These are phyloP conservation scores for Neurospora terricola DNA, from an alignment of 495 filamentous ascomycete species.

Conservation along the genomic window DNA sequence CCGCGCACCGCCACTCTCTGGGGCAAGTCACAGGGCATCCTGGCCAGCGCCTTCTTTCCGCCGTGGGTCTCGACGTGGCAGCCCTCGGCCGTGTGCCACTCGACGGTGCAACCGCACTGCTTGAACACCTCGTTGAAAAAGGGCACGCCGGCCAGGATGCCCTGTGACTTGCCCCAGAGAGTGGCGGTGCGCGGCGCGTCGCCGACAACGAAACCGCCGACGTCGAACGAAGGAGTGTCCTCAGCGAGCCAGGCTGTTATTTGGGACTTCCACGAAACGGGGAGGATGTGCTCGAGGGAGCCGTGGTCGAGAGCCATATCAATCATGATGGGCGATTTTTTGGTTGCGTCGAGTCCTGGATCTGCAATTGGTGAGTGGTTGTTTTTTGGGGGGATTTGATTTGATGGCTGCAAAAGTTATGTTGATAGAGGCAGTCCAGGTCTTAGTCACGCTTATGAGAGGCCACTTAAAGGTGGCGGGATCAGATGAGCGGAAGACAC, in stretches of 20 bases:
- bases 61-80: conserved; percentile 40
- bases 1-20: conserved; percentile 78
- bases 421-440: background rate
- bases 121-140: conserved; percentile 93
- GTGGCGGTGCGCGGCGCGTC: conserved; percentile 66
- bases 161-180: conserved; percentile 78
- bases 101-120: conserved; percentile 78
- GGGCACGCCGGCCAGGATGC: conserved; percentile 82
- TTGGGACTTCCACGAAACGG: conserved; percentile 68
- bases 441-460: background rate
- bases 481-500: background rate
- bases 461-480: background rate
- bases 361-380: background rate
- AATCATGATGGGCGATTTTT: conserved; percentile 15
- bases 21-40: too few relatives aligned
- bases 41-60: conserved; percentile 51
- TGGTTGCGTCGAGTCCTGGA: background rate
- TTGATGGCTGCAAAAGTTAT: background rate
- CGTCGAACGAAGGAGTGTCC: conserved; percentile 92
- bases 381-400: background rate
- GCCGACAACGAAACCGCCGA: conserved; percentile 94
- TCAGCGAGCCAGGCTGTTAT: conserved; percentile 84
- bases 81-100: conserved; percentile 82
- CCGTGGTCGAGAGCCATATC: conserved; percentile 51
- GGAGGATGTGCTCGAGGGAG: conserved; percentile 70